These are phyloP conservation scores for Alternaria burnsii DNA, from an alignment of 2,329 filamentous ascomycete species.

Conservation along the genomic window DNA sequence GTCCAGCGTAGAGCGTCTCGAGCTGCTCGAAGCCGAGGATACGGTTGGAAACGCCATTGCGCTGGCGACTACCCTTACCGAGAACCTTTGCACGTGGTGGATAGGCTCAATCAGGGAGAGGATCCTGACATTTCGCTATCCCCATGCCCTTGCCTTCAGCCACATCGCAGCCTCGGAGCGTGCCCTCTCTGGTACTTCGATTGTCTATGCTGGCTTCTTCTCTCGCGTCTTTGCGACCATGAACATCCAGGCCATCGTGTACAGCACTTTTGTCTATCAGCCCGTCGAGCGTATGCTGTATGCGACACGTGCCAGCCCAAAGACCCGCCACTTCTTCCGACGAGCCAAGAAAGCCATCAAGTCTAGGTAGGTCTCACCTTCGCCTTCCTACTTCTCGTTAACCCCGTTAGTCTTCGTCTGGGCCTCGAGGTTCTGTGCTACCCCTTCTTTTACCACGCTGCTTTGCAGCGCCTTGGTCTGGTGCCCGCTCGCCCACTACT, in stretches of 20 bases:
- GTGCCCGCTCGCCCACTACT: conserved; percentile 38
- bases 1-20: conserved; percentile 38
- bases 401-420: conserved; percentile 37
- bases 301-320: conserved; percentile 29
- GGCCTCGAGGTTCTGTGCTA: conserved; percentile 41
- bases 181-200: conserved; percentile 25
- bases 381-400: conserved; percentile 3
- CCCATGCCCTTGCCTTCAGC: conserved; percentile 31
- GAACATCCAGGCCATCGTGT: conserved; percentile 29
- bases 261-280: conserved; percentile 31
- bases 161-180: conserved; percentile 37
- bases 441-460: conserved; percentile 44
- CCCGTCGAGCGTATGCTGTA: conserved; percentile 41
- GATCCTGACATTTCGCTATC: conserved; percentile 42
- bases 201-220: conserved; percentile 42
- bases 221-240: conserved; percentile 33
- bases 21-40: conserved; percentile 43
- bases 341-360: conserved; percentile 32
- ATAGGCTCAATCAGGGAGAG: conserved; percentile 43
- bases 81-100: conserved; percentile 48
- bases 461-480: conserved; percentile 43
- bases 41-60: conserved; percentile 37
- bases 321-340: conserved; percentile 31
- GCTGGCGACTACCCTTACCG: conserved; percentile 32
- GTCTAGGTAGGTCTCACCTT: conserved; percentile 27